These are phyloP conservation scores for Glycine latifolia DNA, from an alignment of 306 rosid genomes.

Conservation along the genomic window DNA sequence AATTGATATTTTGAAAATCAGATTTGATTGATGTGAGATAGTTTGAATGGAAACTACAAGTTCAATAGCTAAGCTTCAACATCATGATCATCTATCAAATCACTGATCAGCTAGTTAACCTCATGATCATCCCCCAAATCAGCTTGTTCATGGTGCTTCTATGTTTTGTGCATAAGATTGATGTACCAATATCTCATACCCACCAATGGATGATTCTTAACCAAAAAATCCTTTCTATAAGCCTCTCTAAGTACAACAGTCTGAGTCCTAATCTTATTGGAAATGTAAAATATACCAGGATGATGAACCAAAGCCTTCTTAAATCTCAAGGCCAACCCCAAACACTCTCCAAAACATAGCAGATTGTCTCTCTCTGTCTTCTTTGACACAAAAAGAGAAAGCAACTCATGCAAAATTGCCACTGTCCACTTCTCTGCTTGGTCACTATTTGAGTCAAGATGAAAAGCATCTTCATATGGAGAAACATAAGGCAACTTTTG, in stretches of 20 bases:
- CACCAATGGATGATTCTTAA: constrained; percentile 76
- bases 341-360: constrained; percentile 65
- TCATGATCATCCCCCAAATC: constrained; percentile 29
- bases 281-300: constrained; percentile 84
- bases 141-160: constrained; percentile 42
- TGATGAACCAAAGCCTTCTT: constrained; percentile 83
- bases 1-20: constrained; percentile 27
- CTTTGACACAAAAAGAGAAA: constrained; percentile 79
- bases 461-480: constrained; percentile 80
- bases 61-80: constrained; percentile 42
- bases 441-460: constrained; percentile 64
- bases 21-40: background rate
- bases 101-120: constrained; percentile 32
- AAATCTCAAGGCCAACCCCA: constrained; percentile 75
- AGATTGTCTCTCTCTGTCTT: constrained; percentile 71
- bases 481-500: constrained; percentile 86
- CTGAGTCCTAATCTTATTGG: constrained; percentile 81
- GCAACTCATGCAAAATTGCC: constrained; percentile 81
- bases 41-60: constrained; percentile 36
- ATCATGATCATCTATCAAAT: constrained; percentile 21
- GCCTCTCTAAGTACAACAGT: constrained; percentile 86
- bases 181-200: constrained; percentile 73
- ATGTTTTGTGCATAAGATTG: constrained; percentile 67
- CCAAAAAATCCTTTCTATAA: constrained; percentile 70
- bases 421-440: constrained; percentile 91